Conservation (phyloP, 1,284 basidiomycete species). For the Retiboletus flavoniger region DNA sequence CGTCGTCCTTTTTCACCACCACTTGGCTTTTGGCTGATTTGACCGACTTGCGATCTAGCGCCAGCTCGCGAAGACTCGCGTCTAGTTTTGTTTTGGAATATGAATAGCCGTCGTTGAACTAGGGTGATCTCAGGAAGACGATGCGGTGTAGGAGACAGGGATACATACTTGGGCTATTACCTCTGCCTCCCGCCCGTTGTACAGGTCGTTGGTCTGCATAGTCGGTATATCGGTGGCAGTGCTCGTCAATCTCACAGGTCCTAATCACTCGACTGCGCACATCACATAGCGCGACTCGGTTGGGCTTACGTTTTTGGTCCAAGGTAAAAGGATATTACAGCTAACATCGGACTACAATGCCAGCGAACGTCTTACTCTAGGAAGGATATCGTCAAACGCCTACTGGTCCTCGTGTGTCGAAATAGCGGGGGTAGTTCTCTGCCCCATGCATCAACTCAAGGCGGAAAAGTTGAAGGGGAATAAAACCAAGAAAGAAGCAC, state of each 20-base stretch:
- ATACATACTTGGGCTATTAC: conserved; percentile 30
- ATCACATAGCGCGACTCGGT: not conserved
- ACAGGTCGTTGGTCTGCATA: conserved; percentile 27
- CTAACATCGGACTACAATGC: conserved; percentile 29
- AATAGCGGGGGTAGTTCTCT: conserved; percentile 11
- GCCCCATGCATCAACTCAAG: conserved; percentile 19
- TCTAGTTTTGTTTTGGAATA: conserved; percentile 54
- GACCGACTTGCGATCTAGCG: conserved; percentile 26
- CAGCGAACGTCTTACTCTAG: conserved; percentile 30
- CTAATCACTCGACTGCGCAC: not conserved
- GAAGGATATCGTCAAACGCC: conserved; percentile 19
- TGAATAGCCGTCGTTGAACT: conserved; percentile 50
- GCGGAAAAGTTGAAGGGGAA: conserved; percentile 10
- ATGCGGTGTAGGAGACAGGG: not conserved
- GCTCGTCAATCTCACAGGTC: conserved; percentile 6
- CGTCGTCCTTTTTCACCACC: conserved; percentile 44
- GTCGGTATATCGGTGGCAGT: conserved; percentile 21
- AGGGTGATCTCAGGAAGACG: conserved; percentile 7
- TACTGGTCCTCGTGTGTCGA: conserved; percentile 14
- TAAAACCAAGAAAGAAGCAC: conserved; percentile 30
- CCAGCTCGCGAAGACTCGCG: conserved; percentile 39
- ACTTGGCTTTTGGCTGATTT: conserved; percentile 34
- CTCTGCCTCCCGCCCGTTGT: conserved; percentile 32
- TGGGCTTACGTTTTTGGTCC: conserved; percentile 18
- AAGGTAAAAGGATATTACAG: conserved; percentile 28